Base-by-base conservation (phyloP, 495 filamentous ascomycete genomes). In the Penicillium simplicissimum region DNA sequence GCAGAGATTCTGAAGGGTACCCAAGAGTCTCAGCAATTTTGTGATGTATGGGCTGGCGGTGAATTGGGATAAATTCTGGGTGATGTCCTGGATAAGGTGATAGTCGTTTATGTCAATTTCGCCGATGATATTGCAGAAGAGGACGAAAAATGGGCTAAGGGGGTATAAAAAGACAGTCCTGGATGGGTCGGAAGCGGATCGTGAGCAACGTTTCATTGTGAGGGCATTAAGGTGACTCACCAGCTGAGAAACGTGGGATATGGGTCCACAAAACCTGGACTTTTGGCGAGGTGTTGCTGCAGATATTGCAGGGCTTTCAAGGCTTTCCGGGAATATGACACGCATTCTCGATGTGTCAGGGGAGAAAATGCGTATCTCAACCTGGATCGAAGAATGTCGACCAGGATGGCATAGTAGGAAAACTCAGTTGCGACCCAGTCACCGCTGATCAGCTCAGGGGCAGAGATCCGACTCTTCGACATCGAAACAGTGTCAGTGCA, bases 111-210 rank as follows among this genome's bases (percentile, higher is more conserved):
- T 47, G 45, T 72, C 66, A 10, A 69, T 10, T 21, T 68, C 66
- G 6, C 62, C 63, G 51, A 74, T 70, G 23, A 74, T 67, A 52
- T 74, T 69, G 57, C 70, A 74, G 53, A 74, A 70, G 8, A 72
- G 52, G 15, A 74, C 72, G 33, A 74, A 74, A 52, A 74, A 74
- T 8, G 72, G 62, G 55, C 62, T 71, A 8, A 71, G 52, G 1
- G 72, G 72, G 45, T 74, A 72, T 23, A 72, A 38, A 10, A 69
- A 61, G 1, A 74, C 37, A 25, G 72, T 72, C 70, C 70, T 72
- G 17, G 4, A 6, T 1, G 11, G 25, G 21, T 9, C 21, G 52
- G 28, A 4, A 1, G 1, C n/a, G 13, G 28, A 36, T 34, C 6
- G 19, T 8, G 7, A 23, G 28, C 7, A 35, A 8, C 21, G 4